Percentiles rank a stretch among this genome's conserved stretches.
Evolutionary conservation across 768 basidiomycete species (phyloP).

Genomic region (Boletellus sp.): DNA sequence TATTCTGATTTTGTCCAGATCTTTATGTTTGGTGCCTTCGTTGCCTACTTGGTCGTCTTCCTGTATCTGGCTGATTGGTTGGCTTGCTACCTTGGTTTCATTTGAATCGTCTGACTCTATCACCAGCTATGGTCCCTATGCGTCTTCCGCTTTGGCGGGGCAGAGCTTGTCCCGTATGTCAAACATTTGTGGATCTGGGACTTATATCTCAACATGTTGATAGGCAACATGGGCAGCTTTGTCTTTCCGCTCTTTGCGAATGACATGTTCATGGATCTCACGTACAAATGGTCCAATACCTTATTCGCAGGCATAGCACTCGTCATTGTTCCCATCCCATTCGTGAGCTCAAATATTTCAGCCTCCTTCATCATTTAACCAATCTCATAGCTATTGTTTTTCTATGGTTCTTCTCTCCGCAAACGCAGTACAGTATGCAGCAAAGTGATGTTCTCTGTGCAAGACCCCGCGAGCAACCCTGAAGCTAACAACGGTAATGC

Average conservation of each 20-base stretch:
- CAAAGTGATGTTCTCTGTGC: conserved; percentile 4
- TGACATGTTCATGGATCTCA: conserved; percentile 53
- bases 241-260: conserved; percentile 61
- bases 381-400: conserved; percentile 24
- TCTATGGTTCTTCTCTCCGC: conserved; percentile 30
- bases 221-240: conserved; percentile 48
- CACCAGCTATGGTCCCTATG: conserved; percentile 50
- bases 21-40: conserved; percentile 47
- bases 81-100: conserved; percentile 4
- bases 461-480: neutral
- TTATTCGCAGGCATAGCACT: conserved; percentile 50
- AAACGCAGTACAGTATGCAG: conserved; percentile 21
- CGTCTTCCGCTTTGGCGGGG: conserved; percentile 63
- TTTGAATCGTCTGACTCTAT: neutral
- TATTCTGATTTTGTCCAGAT: conserved; percentile 29
- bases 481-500: neutral
- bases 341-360: conserved; percentile 32
- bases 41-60: conserved; percentile 54
- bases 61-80: conserved; percentile 61
- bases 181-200: neutral
- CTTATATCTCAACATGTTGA: neutral
- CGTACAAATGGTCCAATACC: conserved; percentile 56
- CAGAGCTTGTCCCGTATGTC: conserved; percentile 54
- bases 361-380: neutral
- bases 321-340: conserved; percentile 55